These are phyloP conservation scores for Trichosanthes cucumerina DNA, from an alignment of 306 rosid species.

Conservation along the genomic window DNA sequence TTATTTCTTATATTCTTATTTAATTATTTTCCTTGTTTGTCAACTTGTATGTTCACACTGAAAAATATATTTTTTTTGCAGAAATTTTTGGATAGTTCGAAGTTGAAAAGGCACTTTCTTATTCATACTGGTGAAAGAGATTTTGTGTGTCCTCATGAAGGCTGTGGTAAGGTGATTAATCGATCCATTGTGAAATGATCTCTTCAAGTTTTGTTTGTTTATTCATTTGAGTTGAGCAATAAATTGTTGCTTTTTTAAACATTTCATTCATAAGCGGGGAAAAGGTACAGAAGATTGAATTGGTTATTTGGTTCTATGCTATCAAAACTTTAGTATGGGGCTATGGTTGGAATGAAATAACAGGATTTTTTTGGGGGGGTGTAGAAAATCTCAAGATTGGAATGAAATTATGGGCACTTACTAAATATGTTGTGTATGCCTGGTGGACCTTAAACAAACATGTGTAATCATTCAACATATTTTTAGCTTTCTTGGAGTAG, in stretches of 20 bases:
- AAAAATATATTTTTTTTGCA: constrained; percentile 33
- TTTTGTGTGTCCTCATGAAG: constrained; percentile 89
- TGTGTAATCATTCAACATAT: not conserved
- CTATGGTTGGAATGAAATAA: not conserved
- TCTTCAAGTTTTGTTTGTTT: not conserved
- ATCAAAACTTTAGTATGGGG: not conserved
- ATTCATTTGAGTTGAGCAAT: not conserved
- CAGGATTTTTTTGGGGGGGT: not conserved
- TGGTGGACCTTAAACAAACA: not conserved
- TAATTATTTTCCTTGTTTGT: not conserved
- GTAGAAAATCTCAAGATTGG: not conserved
- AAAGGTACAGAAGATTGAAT: not conserved
- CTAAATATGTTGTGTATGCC: not conserved
- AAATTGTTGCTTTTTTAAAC: not conserved
- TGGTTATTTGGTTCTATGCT: not conserved
- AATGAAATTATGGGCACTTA: not conserved
- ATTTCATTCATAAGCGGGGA: not conserved
- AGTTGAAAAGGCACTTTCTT: constrained; percentile 89
- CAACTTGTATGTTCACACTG: not conserved
- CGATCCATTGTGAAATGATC: constrained; percentile 16
- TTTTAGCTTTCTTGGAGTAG: not conserved
- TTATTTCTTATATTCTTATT: not conserved
- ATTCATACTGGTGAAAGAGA: constrained; percentile 95
- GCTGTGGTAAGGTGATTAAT: constrained; percentile 94
- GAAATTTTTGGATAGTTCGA: constrained; percentile 98